Base-by-base conservation (phyloP, 768 basidiomycete genomes). In the Mycena haematopus region DNA sequence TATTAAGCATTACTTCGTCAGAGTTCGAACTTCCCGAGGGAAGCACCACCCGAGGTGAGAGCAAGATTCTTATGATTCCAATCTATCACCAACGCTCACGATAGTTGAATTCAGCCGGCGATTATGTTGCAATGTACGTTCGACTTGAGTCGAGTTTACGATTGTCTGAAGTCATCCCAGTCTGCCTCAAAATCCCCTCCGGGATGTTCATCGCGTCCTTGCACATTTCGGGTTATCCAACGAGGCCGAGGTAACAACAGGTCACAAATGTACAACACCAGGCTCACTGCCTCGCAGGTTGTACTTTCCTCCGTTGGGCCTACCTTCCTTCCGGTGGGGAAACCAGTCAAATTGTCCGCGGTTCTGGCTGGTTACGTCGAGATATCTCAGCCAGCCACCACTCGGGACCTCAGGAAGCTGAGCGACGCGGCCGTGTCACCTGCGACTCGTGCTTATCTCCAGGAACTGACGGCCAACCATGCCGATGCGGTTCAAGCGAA, bases 361-460 rank as follows among this genome's bases (percentile, higher is more conserved):
- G 66, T 84, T 3, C 71, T 84, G 13, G 70, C 74, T 4, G 80
- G 80, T 2, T 84, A 82, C 58, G 74, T 84, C 47, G 82, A 84
- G 62, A 71, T 84, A 15, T 78, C 78, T 0, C 82, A 84, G 65
- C 79, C 81, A 0, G 81, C 79, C 3, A 81, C 81, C 9, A 72
- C 76, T 5, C 71, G 76, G 19, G 78, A 83, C 63, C 69, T 83
- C 24, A 74, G 74, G 21, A 66, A 65, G 24, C 67, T 83, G 46
- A 24, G 44, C 21, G 44, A 74, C 3, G 60, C 59, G 15, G 63
- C 74, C 13, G 69, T 69, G 14, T 68, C 70, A 0, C 71, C 69
- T 0, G 49, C 66, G 0, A 75, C 76, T 22, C 60, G 68, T 13
- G 42, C 63, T 5, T 69, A 72, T n/a, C 62, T 83, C 10, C 65